A percentile compares a stretch with the other conserved stretches of the same genome.
These are phyloP conservation scores for Nematocida sp. DNA, from an alignment of 371 early-diverging fungal species.

Conservation along the genomic window DNA sequence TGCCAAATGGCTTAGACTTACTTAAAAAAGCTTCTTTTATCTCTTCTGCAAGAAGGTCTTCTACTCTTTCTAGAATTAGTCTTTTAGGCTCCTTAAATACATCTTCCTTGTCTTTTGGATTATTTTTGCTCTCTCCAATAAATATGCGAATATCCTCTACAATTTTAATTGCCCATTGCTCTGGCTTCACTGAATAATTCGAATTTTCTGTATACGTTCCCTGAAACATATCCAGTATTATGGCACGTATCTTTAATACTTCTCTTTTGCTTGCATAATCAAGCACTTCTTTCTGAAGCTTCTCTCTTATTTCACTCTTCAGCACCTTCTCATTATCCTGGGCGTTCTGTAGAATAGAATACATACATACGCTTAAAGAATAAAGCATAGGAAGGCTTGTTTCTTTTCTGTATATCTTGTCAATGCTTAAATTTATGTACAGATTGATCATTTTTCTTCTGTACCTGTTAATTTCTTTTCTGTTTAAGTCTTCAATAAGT, in stretches of 20 bases:
- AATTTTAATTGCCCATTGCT: slow-evolving; percentile 21
- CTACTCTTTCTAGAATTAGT: not conserved
- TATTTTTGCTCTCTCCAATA: not conserved
- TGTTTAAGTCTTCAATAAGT: slow-evolving; percentile 27
- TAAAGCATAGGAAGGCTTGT: not conserved
- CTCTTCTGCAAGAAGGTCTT: slow-evolving; percentile 29
- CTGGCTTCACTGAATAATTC: slow-evolving; percentile 13
- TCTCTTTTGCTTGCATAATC: slow-evolving; percentile 22
- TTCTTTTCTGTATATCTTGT: slow-evolving; percentile 13
- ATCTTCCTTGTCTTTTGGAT: not conserved
- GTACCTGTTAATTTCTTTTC: slow-evolving; percentile 17
- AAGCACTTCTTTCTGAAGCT: slow-evolving; percentile 14
- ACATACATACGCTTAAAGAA: not conserved
- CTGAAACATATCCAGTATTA: slow-evolving; percentile 44
- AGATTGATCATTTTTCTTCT: slow-evolving; percentile 32
- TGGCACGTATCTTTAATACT: slow-evolving; percentile 41
- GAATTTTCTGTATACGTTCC: slow-evolving; percentile 24
- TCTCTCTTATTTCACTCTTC: not conserved
- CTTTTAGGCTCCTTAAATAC: not conserved
- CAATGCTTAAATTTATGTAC: slow-evolving; percentile 37
- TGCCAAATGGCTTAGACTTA: slow-evolving; percentile 45
- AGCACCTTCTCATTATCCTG: not conserved
- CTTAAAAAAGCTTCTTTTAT: slow-evolving; percentile 48
- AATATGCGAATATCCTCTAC: slow-evolving; percentile 14
- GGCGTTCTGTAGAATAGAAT: not conserved